Base-by-base conservation (phyloP, 805 yeast species). In the Lipomyces yamanashiensis region DNA sequence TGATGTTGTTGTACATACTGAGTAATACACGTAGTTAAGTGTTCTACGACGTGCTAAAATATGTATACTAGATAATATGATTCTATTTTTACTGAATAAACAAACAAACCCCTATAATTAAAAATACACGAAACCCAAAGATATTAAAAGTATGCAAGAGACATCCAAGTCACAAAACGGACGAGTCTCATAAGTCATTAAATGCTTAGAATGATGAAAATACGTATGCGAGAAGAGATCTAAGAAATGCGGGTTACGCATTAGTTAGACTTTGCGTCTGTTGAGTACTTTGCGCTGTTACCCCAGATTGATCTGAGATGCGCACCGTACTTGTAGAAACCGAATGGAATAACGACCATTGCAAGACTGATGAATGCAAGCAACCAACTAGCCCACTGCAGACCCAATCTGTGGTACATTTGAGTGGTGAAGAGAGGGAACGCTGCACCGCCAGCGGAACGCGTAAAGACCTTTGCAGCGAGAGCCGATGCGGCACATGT, bases 401-500 rank as follows among this genome's bases (percentile, higher is more conserved):
- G 77, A 6, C 82, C 79, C 73, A 85, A 72, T 55, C 77, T 74
- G 44, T 74, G 76, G 71, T 84, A 84, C 84, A 85, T 80, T 71
- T 82, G 86, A 34, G 79, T 75, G 13, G 85, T 83, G 70, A 85
- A 85, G 59, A 85, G 73, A 19, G 88, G 88, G 69, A 80, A 84
- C 3, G 80, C 82, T 56, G 85, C 87, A 62, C 87, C 89, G 72
- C 86, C 85, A 7, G 82, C 79, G 1, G 88, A 85, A 75, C 88
- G 78, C 61, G 84, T 75, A 59, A 85, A 81, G 4, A 87, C 85
- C 71, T 84, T 85, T 28, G 85, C 88, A 10, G 89, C 88, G 59
- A 85, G 76, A 0, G 87, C 87, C 19, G 86, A 82, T 0, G 96
- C 96, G 34, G 90, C 88, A 33, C 68, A 77, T 10, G 78, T 77